phyloP scores from a whole-genome alignment of 2,329 filamentous ascomycete species.

The Fonsecaea monophora region DNA sequence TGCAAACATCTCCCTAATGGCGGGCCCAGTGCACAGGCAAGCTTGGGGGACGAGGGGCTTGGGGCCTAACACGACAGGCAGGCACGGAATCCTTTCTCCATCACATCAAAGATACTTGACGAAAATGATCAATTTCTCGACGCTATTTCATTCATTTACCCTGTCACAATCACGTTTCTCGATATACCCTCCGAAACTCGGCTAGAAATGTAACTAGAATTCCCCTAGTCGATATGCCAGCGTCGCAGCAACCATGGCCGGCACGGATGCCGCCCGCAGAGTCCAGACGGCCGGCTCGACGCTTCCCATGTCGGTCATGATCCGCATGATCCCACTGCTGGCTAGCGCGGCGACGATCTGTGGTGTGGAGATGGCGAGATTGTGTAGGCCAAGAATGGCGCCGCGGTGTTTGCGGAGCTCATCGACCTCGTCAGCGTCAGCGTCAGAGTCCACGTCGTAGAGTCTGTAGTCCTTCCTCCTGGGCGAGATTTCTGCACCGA shows the following conservation, averaged over 20 bases:
- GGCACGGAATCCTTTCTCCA: no score
- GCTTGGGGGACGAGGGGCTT: no score
- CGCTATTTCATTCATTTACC: no score
- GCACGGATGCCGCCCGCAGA: neutral
- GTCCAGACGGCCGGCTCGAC: constrained; percentile 3
- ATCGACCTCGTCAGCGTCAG: neutral
- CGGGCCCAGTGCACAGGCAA: no score
- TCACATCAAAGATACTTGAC: no score
- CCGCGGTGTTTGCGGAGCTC: neutral
- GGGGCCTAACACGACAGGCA: no score
- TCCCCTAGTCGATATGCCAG: neutral
- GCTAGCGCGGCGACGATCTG: neutral
- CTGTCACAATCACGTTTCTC: no score
- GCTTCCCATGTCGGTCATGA: constrained; percentile 1
- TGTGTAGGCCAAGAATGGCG: constrained; percentile 6
- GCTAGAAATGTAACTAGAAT: no score
- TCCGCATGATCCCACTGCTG: constrained; percentile 7
- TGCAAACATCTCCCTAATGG: no score
- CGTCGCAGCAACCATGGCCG: constrained; percentile 3
- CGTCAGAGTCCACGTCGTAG: neutral
- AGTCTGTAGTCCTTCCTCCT: neutral
- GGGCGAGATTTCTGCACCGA: constrained; percentile 4
- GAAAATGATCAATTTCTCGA: no score
- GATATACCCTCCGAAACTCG: no score
- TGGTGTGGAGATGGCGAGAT: neutral